Evolutionary conservation across 2,329 filamentous ascomycete genomes (phyloP).

Genomic region (Alternaria metachromatica): DNA sequence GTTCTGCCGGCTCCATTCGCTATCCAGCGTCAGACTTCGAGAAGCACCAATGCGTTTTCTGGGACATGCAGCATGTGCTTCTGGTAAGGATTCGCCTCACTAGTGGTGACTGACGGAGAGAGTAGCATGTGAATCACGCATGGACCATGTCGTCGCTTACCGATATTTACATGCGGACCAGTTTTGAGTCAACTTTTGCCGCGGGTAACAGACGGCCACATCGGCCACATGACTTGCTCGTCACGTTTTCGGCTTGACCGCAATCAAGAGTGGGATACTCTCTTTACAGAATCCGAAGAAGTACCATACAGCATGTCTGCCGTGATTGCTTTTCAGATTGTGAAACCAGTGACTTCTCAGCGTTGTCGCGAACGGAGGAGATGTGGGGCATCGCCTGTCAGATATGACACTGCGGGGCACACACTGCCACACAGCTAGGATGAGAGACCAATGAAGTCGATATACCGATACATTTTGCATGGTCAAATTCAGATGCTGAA

Average conservation of each 20-base stretch:
- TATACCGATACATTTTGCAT: background rate
- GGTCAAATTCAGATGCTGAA: background rate
- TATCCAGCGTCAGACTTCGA: slow-evolving; percentile 1
- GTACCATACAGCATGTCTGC: background rate
- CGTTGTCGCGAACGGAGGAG: background rate
- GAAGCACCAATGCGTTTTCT: slow-evolving; percentile 2
- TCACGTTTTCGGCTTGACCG: background rate
- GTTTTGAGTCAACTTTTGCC: slow-evolving; percentile 2
- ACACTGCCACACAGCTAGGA: background rate
- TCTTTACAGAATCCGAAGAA: background rate
- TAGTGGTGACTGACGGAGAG: background rate
- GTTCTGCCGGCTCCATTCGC: slow-evolving; percentile 8
- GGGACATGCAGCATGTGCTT: slow-evolving; percentile 4
- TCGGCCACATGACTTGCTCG: background rate
- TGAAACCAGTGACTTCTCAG: background rate
- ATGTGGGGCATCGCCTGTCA: slow-evolving; percentile 8
- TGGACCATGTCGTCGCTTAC: background rate
- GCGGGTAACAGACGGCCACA: background rate
- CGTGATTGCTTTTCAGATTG: background rate
- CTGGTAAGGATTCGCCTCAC: slow-evolving; percentile 6
- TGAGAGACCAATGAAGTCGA: background rate
- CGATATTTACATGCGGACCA: slow-evolving; percentile 1
- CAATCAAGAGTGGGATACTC: background rate
- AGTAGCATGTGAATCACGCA: slow-evolving; percentile 7
- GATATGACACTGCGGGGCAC: background rate